These are phyloP conservation scores for Colletotrichum lentis DNA, from an alignment of 2,329 filamentous ascomycete species.

Conservation along the genomic window DNA sequence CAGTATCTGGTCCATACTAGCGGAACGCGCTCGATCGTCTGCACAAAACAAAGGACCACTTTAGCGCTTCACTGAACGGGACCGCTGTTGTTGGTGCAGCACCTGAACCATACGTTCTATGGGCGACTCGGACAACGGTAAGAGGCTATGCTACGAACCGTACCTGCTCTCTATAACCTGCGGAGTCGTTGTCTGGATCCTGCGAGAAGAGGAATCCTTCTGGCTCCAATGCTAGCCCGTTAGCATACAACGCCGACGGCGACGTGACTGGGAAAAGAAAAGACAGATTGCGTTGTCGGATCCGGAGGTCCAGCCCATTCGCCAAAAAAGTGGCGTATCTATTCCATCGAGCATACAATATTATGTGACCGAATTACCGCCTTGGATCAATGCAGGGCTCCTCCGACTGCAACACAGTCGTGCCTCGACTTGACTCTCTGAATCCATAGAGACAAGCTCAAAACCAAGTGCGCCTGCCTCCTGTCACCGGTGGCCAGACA, in stretches of 20 bases:
- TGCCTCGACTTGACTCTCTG: background rate
- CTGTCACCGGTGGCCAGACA: background rate
- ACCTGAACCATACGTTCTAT: too few relatives aligned
- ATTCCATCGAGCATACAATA: too few relatives aligned
- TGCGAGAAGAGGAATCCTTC: background rate
- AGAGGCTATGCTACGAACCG: background rate
- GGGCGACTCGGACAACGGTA: too few relatives aligned
- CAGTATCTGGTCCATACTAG: constrained; percentile 22
- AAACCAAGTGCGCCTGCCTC: too few relatives aligned
- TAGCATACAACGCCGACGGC: background rate
- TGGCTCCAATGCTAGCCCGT: background rate
- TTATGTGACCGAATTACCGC: background rate
- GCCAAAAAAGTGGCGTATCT: too few relatives aligned
- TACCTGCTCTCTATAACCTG: background rate
- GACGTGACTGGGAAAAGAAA: background rate
- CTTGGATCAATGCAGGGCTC: background rate
- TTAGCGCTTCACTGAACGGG: constrained; percentile 23
- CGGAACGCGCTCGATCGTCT: background rate
- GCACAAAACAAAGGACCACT: constrained; percentile 12
- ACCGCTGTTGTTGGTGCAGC: constrained; percentile 16
- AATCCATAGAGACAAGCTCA: background rate
- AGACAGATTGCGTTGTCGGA: background rate
- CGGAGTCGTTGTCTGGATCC: background rate
- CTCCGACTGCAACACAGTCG: background rate
- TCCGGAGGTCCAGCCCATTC: too few relatives aligned